These are phyloP conservation scores for Psilocybe sp. DNA, from an alignment of 768 basidiomycete genomes.

Conservation along the genomic window DNA sequence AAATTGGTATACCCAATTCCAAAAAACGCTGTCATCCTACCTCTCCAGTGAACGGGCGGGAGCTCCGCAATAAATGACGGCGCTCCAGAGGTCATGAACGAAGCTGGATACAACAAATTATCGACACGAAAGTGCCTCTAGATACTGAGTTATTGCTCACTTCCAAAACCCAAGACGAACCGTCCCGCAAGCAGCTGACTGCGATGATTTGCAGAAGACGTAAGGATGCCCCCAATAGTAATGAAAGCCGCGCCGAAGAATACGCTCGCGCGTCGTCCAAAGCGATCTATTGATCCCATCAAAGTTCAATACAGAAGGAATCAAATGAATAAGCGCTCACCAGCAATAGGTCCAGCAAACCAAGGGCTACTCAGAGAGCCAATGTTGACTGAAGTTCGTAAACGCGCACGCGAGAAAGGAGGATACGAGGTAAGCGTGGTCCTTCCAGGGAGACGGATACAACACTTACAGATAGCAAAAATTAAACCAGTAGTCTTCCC, in stretches of 20 bases:
- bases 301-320: neutral
- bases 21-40: conserved; percentile 1
- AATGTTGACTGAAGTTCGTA: neutral
- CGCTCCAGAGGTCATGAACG: conserved; percentile 1
- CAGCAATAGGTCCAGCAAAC: neutral
- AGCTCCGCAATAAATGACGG: conserved; percentile 1
- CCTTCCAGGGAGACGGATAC: too few species aligned
- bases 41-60: neutral
- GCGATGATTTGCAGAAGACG: neutral
- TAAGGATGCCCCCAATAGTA: neutral
- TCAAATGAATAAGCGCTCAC: neutral
- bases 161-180: neutral
- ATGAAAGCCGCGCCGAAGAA: neutral
- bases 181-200: neutral
- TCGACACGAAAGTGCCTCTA: neutral
- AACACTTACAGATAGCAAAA: neutral
- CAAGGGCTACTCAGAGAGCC: neutral
- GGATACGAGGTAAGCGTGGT: neutral
- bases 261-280: neutral
- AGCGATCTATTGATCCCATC: neutral
- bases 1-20: neutral
- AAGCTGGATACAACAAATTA: neutral
- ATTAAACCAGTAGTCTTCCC: conserved; percentile 1
- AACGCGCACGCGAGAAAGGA: neutral
- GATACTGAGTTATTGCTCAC: neutral